A percentile compares a stretch with the other conserved stretches of the same genome.
Conservation (phyloP, 192 early-diverging fungal genomes). For the Coemansia umbellata region DNA sequence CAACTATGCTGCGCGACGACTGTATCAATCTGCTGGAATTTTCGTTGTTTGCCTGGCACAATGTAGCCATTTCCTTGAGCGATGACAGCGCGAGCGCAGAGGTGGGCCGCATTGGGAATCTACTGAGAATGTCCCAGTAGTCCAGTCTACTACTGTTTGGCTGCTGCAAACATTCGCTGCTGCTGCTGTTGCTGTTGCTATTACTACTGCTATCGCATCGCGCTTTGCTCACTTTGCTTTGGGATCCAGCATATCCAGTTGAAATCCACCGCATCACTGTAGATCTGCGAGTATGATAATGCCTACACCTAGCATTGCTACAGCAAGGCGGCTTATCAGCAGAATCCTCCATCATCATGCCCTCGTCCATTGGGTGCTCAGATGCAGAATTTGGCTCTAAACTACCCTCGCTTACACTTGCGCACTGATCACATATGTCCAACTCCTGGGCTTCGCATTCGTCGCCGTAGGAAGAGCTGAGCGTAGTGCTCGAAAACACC, state of each 20-base stretch:
- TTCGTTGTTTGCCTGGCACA: background rate
- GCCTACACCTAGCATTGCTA: slow-evolving; percentile 5
- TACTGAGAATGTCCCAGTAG: slow-evolving; percentile 41
- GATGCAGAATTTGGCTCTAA: no score
- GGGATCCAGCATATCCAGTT: background rate
- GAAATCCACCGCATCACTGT: slow-evolving; percentile 1
- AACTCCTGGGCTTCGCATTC: no score
- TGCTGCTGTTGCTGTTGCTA: no score
- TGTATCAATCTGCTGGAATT: background rate
- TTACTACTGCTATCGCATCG: no score
- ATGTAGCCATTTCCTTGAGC: slow-evolving; percentile 28
- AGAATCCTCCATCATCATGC: slow-evolving; percentile 1
- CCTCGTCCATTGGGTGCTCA: slow-evolving; percentile 6
- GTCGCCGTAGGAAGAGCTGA: background rate
- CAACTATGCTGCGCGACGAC: background rate
- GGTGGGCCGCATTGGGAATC: slow-evolving; percentile 45
- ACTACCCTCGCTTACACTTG: no score
- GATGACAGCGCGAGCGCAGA: slow-evolving; percentile 39
- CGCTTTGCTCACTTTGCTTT: no score
- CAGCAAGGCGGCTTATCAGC: background rate
- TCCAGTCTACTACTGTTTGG: background rate
- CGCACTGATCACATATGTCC: slow-evolving; percentile 5
- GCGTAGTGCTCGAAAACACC: slow-evolving; percentile 1
- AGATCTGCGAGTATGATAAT: slow-evolving; percentile 1
- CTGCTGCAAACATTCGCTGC: background rate